Conservation (phyloP, 2,329 filamentous ascomycete genomes). For the Paracorniculantispora psalliotae region DNA sequence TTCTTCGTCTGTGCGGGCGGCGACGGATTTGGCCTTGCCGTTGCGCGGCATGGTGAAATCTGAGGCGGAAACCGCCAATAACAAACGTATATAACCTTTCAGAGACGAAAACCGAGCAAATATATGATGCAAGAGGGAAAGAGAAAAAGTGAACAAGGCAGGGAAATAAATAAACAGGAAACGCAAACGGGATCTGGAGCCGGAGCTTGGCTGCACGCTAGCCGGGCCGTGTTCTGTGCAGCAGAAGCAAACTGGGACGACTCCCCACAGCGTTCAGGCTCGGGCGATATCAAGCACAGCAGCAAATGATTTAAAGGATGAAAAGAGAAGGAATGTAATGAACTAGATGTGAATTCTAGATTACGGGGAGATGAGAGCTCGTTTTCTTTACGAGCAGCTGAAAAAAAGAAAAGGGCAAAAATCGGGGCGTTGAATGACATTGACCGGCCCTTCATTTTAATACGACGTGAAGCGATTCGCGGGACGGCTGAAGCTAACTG, state of each 20-base stretch:
- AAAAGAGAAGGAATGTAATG: no score
- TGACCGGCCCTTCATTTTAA: neutral
- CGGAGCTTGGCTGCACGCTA: neutral
- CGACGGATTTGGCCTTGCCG: neutral
- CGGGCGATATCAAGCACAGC: no score
- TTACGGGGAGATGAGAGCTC: no score
- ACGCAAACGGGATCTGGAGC: neutral
- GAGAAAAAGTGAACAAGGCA: neutral
- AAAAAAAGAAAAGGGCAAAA: neutral
- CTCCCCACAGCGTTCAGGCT: no score
- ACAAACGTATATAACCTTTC: no score
- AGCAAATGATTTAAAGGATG: no score
- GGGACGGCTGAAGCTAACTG: neutral
- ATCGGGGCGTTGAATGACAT: no score
- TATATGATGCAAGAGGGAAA: neutral
- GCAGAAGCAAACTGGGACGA: neutral
- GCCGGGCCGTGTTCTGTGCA: neutral
- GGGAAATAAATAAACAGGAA: neutral
- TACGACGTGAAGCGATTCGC: neutral
- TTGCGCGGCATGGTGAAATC: neutral
- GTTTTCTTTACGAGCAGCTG: neutral
- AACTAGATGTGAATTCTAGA: no score
- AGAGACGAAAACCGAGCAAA: neutral
- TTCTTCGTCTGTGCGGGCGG: neutral
- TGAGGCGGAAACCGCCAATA: no score